Evolutionary conservation across 306 rosid genomes (phyloP), one percentile per base, ranked within the genome.

Genomic region (Biancaea sappan): DNA sequence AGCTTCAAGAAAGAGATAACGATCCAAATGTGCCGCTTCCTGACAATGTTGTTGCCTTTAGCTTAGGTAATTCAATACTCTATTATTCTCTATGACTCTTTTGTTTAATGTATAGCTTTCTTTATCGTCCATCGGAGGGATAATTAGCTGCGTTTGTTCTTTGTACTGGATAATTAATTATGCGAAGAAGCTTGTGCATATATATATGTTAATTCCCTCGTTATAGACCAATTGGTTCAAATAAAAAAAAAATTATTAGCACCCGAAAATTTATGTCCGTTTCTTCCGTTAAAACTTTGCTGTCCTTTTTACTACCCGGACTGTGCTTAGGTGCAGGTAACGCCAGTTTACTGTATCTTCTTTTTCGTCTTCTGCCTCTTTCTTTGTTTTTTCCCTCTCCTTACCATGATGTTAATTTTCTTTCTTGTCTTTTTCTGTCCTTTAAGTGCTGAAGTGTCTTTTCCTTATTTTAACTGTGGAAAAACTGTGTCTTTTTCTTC

Each of bases 31-130:
- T 34, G 50, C 65, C 73, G 58, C 56, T 79, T 65, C 50, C 79
- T 59, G 73, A 79, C 81, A 37, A 60, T 31, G 5, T 73, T 73
- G 28, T 79, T 69, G 63, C 34, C 43, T 60, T 79, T 77, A 68
- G 73, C 53, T 74, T 69, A 81, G 89, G 70, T 61, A 53, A 26
- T 77, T 57, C 22, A 14, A 74, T 38, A 24, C 19, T 26, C 60
- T 76, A 38, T 25, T 46, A 58, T 46, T 22, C 13, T 47, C 21
- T 72, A 37, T 25, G 60, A 29, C 9, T 38, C 44, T 79, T 66
- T 62, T 73, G 58, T 44, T 72, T 34, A 60, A 24, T 85, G 88
- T 83, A 85, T 77, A 81, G 89, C 72, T 81, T 80, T 74, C 41
- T 25, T 72, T n/a, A 57, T 71, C 22, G 21, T 34, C 74, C 22